Evolutionary conservation across 352 stramenopile species (phyloP), one percentile per base, ranked within the genome.

Genomic region (Phytophthora pistaciae): DNA sequence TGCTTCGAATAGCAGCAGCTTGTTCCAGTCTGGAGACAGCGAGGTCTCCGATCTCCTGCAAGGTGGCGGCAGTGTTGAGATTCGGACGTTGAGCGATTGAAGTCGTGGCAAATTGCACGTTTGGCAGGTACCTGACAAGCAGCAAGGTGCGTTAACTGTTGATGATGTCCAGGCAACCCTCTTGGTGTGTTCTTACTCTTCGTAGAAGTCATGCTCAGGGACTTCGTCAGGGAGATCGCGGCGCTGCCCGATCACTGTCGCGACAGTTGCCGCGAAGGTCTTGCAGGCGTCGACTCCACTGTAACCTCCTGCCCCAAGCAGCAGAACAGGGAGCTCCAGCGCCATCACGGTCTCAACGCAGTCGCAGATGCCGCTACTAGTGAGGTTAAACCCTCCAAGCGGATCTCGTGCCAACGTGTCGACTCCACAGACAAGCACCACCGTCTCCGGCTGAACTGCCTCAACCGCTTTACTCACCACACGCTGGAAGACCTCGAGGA

Each of bases 401-500:
- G 36, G 36, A 18, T 44, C 36, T 44, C 36, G 36, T 44, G 36
- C 36, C 36, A 44, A 16, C 13, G 36, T 44, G 36, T 44, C 36
- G 36, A 44, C 36, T 16, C 36, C 36, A 18, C 36, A 44, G 16
- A 42, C 36, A 13, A 42, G 13, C 10, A 42, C 36, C 11, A 42
- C 13, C 14, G 36, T 44, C 36, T 44, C 36, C 13, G 36, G 36
- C 36, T 44, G 36, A 44, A 44, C 36, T 4, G 13, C 13, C 36
- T 44, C 36, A 44, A n/a, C 36, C 14, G 36, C 36, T 44, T 44
- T 44, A 4, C 36, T 13, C 36, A 44, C 13, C 2, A 44, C 13
- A n/a, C 36, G 13, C 16, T 44, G 36, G 16, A 44, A 44, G 13
- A 44, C 1, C 11, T 44, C 21, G 20, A 79, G 56, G 56, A 93